These are phyloP conservation scores for Lentinus tigrinus DNA, from an alignment of 768 basidiomycete species.

Conservation along the genomic window DNA sequence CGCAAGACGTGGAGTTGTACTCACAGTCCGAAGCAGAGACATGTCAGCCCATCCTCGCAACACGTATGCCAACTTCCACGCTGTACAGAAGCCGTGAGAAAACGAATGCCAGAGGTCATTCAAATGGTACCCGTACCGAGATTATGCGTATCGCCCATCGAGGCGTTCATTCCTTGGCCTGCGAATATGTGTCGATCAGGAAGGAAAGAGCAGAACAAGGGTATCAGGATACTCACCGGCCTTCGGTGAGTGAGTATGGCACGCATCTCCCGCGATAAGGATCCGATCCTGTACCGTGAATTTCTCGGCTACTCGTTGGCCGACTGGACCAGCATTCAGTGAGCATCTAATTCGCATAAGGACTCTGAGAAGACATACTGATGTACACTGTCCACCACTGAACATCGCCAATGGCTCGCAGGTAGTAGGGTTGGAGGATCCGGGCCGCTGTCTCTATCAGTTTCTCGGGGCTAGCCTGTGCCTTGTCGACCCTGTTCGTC, in stretches of 20 bases:
- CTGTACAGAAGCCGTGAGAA: conserved; percentile 24
- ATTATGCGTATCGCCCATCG: conserved; percentile 76
- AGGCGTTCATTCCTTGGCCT: conserved; percentile 71
- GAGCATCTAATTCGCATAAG: neutral
- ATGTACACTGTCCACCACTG: conserved; percentile 78
- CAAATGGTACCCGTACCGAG: conserved; percentile 39
- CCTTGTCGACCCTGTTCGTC: conserved; percentile 55
- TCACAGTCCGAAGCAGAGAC: conserved; percentile 50
- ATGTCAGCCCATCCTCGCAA: conserved; percentile 52
- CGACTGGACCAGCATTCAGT: conserved; percentile 37
- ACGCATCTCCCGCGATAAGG: conserved; percentile 78
- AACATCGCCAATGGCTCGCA: conserved; percentile 44
- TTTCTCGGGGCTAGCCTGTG: conserved; percentile 45
- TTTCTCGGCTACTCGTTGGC: conserved; percentile 68
- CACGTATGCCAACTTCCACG: conserved; percentile 63
- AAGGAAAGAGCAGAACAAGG: neutral
- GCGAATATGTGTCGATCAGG: neutral
- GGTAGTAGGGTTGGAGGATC: conserved; percentile 54
- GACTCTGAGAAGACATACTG: conserved; percentile 39
- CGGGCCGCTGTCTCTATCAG: conserved; percentile 49
- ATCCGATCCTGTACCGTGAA: conserved; percentile 63
- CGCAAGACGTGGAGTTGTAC: conserved; percentile 9
- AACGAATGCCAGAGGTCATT: neutral
- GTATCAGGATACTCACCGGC: conserved; percentile 35
- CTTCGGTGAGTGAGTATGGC: conserved; percentile 68